Conservation (phyloP, 2,329 filamentous ascomycete genomes). For the Aspergillus fructus region DNA sequence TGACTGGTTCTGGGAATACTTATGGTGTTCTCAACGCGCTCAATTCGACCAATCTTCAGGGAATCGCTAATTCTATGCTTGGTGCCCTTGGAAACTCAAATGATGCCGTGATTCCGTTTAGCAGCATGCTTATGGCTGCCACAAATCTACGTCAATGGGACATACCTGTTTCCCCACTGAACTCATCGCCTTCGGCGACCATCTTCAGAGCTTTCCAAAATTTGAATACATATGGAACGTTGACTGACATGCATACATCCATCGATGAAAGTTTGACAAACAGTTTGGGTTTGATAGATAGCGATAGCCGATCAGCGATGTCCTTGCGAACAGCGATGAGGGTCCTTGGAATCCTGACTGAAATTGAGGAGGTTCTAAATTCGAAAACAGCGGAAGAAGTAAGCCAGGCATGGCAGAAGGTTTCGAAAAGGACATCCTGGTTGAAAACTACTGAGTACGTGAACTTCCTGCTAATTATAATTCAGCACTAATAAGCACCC, state of each 20-base stretch:
- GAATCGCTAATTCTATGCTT: constrained; percentile 78
- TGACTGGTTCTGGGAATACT: constrained; percentile 58
- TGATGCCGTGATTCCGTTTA: constrained; percentile 52
- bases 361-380: constrained; percentile 75
- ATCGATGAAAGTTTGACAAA: constrained; percentile 62
- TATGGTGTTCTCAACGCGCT: constrained; percentile 74
- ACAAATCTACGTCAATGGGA: constrained; percentile 90
- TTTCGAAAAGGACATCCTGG: constrained; percentile 70
- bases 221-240: constrained; percentile 65
- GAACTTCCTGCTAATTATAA: not conserved
- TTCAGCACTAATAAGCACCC: constrained; percentile 18
- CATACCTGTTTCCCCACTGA: constrained; percentile 67
- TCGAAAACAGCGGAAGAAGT: constrained; percentile 61
- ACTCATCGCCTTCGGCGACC: constrained; percentile 63
- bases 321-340: constrained; percentile 59
- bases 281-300: constrained; percentile 42
- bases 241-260: constrained; percentile 53
- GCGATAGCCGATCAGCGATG: constrained; percentile 37
- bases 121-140: constrained; percentile 76
- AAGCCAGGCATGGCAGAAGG: constrained; percentile 59
- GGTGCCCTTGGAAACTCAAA: constrained; percentile 59
- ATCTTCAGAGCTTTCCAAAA: constrained; percentile 81
- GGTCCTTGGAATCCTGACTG: constrained; percentile 70
- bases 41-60: constrained; percentile 77
- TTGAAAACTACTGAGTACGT: constrained; percentile 77